Percentiles rank a stretch among this genome's conserved stretches.
Conservation (phyloP, 306 rosid species). For the Trichosanthes cucumerina region DNA sequence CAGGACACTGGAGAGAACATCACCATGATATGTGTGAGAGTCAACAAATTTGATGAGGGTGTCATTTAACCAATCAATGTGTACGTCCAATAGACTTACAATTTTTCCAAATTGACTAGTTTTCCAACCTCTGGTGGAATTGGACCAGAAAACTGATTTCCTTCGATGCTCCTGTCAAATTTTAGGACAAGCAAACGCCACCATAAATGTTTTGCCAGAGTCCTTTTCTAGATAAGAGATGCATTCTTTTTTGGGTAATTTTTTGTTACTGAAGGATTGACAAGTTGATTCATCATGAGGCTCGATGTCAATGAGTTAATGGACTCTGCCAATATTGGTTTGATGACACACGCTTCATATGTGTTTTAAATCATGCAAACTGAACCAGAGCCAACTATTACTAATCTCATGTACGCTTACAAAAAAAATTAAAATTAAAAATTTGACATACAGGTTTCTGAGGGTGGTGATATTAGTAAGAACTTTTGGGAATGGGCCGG, state of each 20-base stretch:
- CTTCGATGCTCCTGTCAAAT: slow-evolving; percentile 74
- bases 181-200: background rate
- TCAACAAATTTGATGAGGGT: background rate
- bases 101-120: slow-evolving; percentile 44
- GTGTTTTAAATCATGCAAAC: background rate
- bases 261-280: background rate
- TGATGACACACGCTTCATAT: background rate
- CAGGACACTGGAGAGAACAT: slow-evolving; percentile 35
- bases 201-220: background rate
- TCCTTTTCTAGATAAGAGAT: background rate
- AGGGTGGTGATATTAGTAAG: slow-evolving; percentile 72
- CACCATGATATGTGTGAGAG: background rate
- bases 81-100: slow-evolving; percentile 40
- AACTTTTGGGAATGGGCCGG: slow-evolving; percentile 84
- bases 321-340: background rate
- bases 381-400: background rate
- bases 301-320: background rate
- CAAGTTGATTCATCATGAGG: background rate
- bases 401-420: background rate
- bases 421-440: background rate
- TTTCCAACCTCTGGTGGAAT: slow-evolving; percentile 63
- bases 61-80: background rate
- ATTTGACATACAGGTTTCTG: slow-evolving; percentile 56
- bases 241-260: background rate
- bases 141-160: slow-evolving; percentile 53